phyloP scores from a whole-genome alignment of 768 basidiomycete genomes.

The Strobilomyces confusus region DNA sequence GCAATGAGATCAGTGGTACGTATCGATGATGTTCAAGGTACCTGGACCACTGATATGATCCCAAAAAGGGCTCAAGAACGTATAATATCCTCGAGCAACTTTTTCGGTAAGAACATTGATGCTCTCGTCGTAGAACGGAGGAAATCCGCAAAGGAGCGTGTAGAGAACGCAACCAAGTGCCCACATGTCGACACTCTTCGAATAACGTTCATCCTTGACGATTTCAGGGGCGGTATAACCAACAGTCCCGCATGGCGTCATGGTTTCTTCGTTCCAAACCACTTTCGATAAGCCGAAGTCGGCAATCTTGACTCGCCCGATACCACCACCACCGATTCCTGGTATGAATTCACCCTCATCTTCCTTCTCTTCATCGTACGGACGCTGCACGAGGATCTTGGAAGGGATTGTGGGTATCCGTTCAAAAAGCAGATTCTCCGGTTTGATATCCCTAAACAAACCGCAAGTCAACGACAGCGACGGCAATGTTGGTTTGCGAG shows the following conservation, averaged over 20 bases:
- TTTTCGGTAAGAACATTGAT: slow-evolving; percentile 98
- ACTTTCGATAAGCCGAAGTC: slow-evolving; percentile 98
- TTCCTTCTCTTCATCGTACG: slow-evolving; percentile 97
- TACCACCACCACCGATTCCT: slow-evolving; percentile 93
- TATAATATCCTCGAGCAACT: slow-evolving; percentile 95
- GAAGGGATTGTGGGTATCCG: slow-evolving; percentile 90
- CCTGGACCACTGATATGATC: slow-evolving; percentile 86
- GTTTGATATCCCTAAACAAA: slow-evolving; percentile 80
- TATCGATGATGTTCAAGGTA: slow-evolving; percentile 31
- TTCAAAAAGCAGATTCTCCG: slow-evolving; percentile 94
- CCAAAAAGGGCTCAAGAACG: slow-evolving; percentile 99
- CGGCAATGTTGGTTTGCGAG: background rate
- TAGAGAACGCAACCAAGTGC: slow-evolving; percentile 98
- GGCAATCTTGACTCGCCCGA: slow-evolving; percentile 97
- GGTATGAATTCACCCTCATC: slow-evolving; percentile 96
- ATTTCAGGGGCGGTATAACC: slow-evolving; percentile 99
- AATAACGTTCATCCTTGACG: slow-evolving; percentile 96
- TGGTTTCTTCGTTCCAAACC: slow-evolving; percentile 98
- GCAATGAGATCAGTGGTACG: slow-evolving; percentile 10
- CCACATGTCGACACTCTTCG: slow-evolving; percentile 99
- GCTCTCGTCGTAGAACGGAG: slow-evolving; percentile 98
- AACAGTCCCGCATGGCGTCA: slow-evolving; percentile 99
- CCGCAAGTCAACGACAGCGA: background rate
- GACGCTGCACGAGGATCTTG: slow-evolving; percentile 65
- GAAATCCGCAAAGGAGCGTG: slow-evolving; percentile 95